Conservation (phyloP, 1,284 basidiomycete species). For the Mrakiaceae sp. region DNA sequence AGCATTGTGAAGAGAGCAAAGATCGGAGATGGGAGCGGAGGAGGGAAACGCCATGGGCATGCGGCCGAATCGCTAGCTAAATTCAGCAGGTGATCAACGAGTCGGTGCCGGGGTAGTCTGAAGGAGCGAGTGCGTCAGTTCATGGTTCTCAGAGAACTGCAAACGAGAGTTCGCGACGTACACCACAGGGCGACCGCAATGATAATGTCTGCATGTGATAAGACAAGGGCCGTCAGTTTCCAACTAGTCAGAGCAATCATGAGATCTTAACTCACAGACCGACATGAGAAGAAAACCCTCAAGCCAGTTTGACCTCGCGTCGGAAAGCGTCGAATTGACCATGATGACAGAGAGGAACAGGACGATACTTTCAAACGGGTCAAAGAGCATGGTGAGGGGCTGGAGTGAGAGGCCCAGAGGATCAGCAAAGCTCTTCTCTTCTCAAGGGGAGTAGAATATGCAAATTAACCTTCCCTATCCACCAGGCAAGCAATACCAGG, state of each 20-base stretch:
- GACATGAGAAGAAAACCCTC: background rate
- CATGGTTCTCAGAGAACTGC: too few species aligned
- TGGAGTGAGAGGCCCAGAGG: conserved; percentile 3
- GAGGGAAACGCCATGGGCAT: too few species aligned
- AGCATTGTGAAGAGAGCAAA: too few species aligned
- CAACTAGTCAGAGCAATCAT: background rate
- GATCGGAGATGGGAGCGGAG: too few species aligned
- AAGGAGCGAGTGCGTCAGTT: too few species aligned
- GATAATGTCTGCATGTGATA: too few species aligned
- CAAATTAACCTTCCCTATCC: conserved; percentile 21
- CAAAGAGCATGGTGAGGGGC: conserved; percentile 27
- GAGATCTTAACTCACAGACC: background rate
- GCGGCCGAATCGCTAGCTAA: too few species aligned
- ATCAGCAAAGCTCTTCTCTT: background rate
- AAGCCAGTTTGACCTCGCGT: conserved; percentile 64
- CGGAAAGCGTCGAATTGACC: conserved; percentile 59
- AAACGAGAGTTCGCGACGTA: too few species aligned
- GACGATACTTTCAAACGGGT: conserved; percentile 27
- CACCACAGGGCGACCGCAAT: too few species aligned
- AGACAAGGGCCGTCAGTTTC: too few species aligned
- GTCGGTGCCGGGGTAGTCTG: too few species aligned
- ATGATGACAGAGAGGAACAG: conserved; percentile 49
- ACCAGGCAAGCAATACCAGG: conserved; percentile 32
- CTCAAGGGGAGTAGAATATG: background rate
- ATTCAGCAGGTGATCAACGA: too few species aligned